Base-by-base conservation (phyloP, 352 stramenopile species). In the Globisporangium iwayamae region DNA sequence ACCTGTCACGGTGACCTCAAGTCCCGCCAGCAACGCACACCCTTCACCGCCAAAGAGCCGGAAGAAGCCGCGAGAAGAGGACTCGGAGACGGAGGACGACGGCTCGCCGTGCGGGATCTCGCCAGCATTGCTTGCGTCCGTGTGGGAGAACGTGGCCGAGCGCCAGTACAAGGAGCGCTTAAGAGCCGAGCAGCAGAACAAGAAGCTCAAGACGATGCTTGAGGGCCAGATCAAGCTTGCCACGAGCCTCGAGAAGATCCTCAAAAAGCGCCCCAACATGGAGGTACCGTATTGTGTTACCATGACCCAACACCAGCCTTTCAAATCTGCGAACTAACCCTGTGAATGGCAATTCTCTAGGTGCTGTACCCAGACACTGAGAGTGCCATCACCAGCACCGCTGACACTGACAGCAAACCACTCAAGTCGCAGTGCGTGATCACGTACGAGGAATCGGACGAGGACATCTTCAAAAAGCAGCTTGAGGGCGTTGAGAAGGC, bases 141-240 rank as follows among this genome's bases (percentile, higher is more conserved):
- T 73, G 28, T 80, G 73, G 73, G 67, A 80, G 41, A 68, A 69
- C 10, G 68, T 73, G 14, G 73, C 67, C 10, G 55, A 63, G 30
- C 62, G 55, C 22, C 68, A 80, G 41, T 60, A 62, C 60, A 59
- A 62, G n/a, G 45, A 70, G 50, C 68, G 68, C 4, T 39, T 71
- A 57, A 60, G 47, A 41, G 64, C 71, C 11, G 66, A 79, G 48
- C 48, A 63, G 11, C 62, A 78, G 32, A 80, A 80, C 64, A 46
- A 51, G 30, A 46, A 70, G 57, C 61, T 80, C 13, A 68, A 67
- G 55, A 58, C 62, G 59, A 61, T 80, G 56, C 58, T 80, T 6
- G 58, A 75, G 48, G 64, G 57, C 1, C 68, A 83, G 38, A 54
- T 71, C 16, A 69, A 74, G 39, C 63, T 79, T 14, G 63, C 63